These are phyloP conservation scores for Fonsecaea pedrosoi DNA, from an alignment of 2,329 filamentous ascomycete species.

Conservation along the genomic window DNA sequence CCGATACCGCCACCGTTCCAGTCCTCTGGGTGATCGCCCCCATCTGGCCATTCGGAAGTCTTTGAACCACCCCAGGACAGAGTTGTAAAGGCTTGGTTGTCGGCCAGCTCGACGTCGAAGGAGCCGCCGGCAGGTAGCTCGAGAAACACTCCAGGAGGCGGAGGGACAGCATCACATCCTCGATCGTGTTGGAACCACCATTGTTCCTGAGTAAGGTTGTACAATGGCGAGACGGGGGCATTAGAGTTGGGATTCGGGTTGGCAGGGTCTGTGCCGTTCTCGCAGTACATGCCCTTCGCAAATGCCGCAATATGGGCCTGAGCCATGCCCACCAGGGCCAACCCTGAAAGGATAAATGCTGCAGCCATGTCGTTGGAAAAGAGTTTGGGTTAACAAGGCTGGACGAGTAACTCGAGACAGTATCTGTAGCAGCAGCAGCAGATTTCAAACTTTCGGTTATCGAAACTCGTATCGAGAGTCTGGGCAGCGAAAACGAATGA, in stretches of 20 bases:
- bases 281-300: constrained; percentile 52
- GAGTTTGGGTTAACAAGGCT: constrained; percentile 1
- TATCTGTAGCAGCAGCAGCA: constrained; percentile 17
- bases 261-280: constrained; percentile 42
- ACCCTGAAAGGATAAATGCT: constrained; percentile 19
- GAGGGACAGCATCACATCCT: constrained; percentile 54
- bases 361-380: constrained; percentile 19
- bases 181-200: constrained; percentile 62
- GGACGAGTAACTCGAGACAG: constrained; percentile 15
- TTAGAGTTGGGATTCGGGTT: constrained; percentile 55
- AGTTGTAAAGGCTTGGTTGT: constrained; percentile 58
- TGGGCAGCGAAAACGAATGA: constrained; percentile 6
- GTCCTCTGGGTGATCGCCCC: constrained; percentile 53
- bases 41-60: constrained; percentile 57
- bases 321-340: constrained; percentile 31
- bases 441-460: constrained; percentile 20
- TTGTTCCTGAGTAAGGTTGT: constrained; percentile 52
- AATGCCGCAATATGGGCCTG: constrained; percentile 50
- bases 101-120: constrained; percentile 59
- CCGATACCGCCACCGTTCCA: constrained; percentile 52
- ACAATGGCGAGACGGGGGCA: constrained; percentile 56
- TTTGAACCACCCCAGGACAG: constrained; percentile 53
- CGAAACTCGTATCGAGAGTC: constrained; percentile 18
- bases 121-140: constrained; percentile 57
- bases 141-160: constrained; percentile 48